Conservation (phyloP, 257 asterid genomes). For the Agastache rugosa region DNA sequence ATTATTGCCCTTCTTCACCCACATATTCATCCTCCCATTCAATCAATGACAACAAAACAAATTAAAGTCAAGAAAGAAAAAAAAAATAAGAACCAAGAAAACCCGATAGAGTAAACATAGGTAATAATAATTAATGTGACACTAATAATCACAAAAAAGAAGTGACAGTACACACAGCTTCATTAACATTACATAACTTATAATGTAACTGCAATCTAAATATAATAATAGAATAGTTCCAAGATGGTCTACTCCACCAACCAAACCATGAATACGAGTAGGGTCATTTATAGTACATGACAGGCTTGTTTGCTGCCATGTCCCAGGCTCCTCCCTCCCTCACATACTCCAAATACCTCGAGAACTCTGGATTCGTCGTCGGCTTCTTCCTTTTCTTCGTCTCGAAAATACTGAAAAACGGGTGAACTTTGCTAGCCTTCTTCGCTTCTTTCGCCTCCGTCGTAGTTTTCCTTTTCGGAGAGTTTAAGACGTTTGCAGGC, state of each 20-base stretch:
- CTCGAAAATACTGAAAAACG: slow-evolving; percentile 60
- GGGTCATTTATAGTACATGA: slow-evolving; percentile 25
- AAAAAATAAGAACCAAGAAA: too few species aligned
- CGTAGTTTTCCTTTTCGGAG: slow-evolving; percentile 16
- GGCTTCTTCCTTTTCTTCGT: slow-evolving; percentile 55
- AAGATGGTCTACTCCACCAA: not conserved
- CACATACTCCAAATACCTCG: slow-evolving; percentile 73
- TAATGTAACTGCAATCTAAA: not conserved
- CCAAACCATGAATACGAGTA: too few species aligned
- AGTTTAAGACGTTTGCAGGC: slow-evolving; percentile 44
- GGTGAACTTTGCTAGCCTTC: slow-evolving; percentile 59
- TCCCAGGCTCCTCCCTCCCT: slow-evolving; percentile 71
- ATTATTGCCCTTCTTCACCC: not conserved
- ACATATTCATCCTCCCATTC: not conserved
- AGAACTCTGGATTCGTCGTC: slow-evolving; percentile 75
- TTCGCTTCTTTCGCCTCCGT: slow-evolving; percentile 43
- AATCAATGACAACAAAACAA: not conserved
- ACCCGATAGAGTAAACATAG: not conserved
- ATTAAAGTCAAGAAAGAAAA: not conserved
- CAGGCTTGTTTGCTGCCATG: slow-evolving; percentile 31
- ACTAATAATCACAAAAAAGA: not conserved
- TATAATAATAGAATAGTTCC: not conserved
- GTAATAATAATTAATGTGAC: not conserved
- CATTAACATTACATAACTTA: not conserved
- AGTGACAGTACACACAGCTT: not conserved